Conservation (phyloP, 371 early-diverging fungal genomes). For the Cokeromyces recurvatus region DNA sequence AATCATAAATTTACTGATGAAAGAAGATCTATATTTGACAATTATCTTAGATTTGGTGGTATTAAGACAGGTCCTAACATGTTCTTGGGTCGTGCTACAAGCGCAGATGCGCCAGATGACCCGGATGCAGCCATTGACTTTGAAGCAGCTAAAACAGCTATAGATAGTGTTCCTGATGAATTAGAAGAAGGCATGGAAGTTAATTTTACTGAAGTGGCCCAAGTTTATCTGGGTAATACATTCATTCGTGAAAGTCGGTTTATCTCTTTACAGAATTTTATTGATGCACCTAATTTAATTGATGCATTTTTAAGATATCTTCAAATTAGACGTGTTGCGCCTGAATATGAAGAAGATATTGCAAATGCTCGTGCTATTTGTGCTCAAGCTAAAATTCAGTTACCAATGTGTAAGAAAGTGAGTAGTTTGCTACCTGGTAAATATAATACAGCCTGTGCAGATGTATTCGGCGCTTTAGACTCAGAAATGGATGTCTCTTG, state of each 20-base stretch:
- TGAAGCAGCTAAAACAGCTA: constrained; percentile 42
- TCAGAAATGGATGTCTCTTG: constrained; percentile 24
- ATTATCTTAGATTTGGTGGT: constrained; percentile 55
- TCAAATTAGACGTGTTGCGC: constrained; percentile 49
- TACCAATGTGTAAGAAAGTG: constrained; percentile 45
- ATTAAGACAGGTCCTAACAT: constrained; percentile 52
- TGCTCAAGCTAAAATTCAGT: constrained; percentile 42
- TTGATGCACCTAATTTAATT: constrained; percentile 41
- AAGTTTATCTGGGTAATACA: constrained; percentile 49
- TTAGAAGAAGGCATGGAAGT: constrained; percentile 41
- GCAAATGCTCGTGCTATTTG: constrained; percentile 35
- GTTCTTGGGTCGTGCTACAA: constrained; percentile 41
- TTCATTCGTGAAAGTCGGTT: constrained; percentile 42
- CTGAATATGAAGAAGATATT: constrained; percentile 53
- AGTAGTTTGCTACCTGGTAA: constrained; percentile 33
- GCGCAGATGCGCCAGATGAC: constrained; percentile 32
- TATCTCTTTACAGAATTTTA: constrained; percentile 39
- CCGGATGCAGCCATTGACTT: constrained; percentile 44
- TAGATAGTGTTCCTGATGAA: constrained; percentile 43
- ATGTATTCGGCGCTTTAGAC: constrained; percentile 36
- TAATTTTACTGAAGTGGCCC: constrained; percentile 54
- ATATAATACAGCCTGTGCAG: constrained; percentile 45
- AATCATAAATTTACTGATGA: constrained; percentile 46
- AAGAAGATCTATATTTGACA: constrained; percentile 38
- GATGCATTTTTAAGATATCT: constrained; percentile 52